Percentiles rank a stretch among this genome's conserved stretches.
Conservation (phyloP, 306 rosid genomes). For the Rosa chinensis region DNA sequence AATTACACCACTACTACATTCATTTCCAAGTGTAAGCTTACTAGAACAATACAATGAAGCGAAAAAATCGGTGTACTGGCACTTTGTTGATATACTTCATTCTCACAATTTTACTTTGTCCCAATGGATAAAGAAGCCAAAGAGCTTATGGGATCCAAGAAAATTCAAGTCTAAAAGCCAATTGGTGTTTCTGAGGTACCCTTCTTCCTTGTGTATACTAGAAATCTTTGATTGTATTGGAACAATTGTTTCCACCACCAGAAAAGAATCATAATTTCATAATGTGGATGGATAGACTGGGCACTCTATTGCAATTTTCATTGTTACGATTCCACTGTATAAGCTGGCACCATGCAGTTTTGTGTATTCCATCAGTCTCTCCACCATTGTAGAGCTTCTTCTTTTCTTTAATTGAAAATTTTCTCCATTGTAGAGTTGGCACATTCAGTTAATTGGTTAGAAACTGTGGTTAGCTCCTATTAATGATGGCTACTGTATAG, state of each 20-base stretch:
- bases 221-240: conserved; percentile 15
- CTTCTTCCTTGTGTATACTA: conserved; percentile 26
- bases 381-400: conserved; percentile 5
- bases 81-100: conserved; percentile 36
- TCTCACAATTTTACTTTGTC: conserved; percentile 8
- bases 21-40: conserved; percentile 83
- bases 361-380: not conserved
- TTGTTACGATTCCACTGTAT: conserved; percentile 6
- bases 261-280: conserved; percentile 26
- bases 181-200: conserved; percentile 33
- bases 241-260: conserved; percentile 26
- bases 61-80: not conserved
- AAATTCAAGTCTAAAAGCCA: conserved; percentile 8
- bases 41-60: conserved; percentile 69
- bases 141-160: conserved; percentile 17
- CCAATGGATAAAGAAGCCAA: conserved; percentile 18
- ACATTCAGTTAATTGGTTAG: not conserved
- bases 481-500: not conserved
- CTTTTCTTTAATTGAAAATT: not conserved
- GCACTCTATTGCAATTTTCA: not conserved
- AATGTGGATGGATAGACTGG: conserved; percentile 26
- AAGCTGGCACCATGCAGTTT: not conserved
- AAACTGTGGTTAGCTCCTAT: not conserved
- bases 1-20: conserved; percentile 65
- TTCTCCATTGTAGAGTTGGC: not conserved